Evolutionary conservation across 2,329 filamentous ascomycete species (phyloP).

Genomic region (Rosellinia necatrix): DNA sequence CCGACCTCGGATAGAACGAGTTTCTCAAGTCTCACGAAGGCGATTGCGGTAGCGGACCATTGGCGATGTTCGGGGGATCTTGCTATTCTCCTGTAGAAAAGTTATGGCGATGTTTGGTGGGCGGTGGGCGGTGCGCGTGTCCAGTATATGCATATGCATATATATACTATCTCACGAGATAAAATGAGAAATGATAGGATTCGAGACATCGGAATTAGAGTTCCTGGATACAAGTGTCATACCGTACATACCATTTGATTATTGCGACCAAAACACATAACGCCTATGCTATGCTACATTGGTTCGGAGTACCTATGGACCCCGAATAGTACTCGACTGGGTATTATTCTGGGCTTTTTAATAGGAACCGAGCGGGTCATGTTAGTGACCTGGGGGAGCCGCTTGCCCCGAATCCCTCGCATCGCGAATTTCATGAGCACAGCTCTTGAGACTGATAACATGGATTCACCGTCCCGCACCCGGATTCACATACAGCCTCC

Average conservation of each 20-base stretch:
- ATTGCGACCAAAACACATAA: constrained; percentile 30
- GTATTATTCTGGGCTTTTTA: not conserved
- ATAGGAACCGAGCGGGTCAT: not conserved
- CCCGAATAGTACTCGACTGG: not conserved
- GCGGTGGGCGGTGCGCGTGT: no score
- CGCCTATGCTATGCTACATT: constrained; percentile 44
- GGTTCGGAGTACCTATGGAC: constrained; percentile 3
- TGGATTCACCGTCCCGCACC: not conserved
- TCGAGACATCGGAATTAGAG: not conserved
- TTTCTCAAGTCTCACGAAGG: not conserved
- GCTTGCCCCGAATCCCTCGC: not conserved
- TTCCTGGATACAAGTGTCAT: constrained; percentile 1
- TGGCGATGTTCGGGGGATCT: not conserved
- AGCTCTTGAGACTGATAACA: not conserved
- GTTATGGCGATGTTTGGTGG: not conserved
- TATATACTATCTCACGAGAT: constrained; percentile 18
- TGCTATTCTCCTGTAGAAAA: not conserved
- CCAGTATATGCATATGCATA: no score
- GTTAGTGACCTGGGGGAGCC: not conserved
- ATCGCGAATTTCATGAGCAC: not conserved
- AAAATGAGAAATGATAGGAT: constrained; percentile 10
- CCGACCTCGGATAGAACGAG: not conserved
- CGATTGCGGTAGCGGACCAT: not conserved
- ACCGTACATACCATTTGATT: constrained; percentile 21
- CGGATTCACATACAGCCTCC: not conserved